These are phyloP conservation scores for Hebeloma cylindrosporum DNA, from an alignment of 768 basidiomycete genomes.

Conservation along the genomic window DNA sequence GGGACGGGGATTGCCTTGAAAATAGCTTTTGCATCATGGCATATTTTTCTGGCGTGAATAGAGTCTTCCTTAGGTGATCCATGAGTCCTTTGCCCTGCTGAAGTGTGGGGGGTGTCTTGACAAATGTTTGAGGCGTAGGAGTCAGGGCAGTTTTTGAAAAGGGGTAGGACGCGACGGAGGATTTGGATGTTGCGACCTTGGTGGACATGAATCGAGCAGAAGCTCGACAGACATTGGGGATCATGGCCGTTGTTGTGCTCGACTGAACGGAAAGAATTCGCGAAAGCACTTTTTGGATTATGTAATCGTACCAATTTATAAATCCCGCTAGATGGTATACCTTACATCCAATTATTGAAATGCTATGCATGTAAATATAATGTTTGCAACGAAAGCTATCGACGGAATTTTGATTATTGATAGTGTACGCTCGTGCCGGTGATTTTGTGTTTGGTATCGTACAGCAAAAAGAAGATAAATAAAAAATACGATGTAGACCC, in stretches of 20 bases:
- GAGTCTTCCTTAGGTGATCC: slow-evolving; percentile 64
- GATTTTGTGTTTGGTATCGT: slow-evolving; percentile 21
- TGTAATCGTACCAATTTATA: slow-evolving; percentile 12
- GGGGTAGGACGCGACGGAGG: slow-evolving; percentile 48
- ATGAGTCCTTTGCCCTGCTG: slow-evolving; percentile 76
- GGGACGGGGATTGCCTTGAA: slow-evolving; percentile 62
- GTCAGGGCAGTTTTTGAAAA: slow-evolving; percentile 71
- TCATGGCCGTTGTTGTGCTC: slow-evolving; percentile 28
- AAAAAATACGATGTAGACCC: too few species aligned
- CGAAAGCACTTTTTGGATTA: slow-evolving; percentile 15
- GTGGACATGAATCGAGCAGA: slow-evolving; percentile 48
- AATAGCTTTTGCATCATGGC: slow-evolving; percentile 69
- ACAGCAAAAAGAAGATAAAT: slow-evolving; percentile 16
- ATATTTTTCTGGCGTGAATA: slow-evolving; percentile 69
- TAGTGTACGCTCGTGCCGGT: slow-evolving; percentile 15
- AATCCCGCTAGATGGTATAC: background rate
- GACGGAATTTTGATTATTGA: slow-evolving; percentile 13
- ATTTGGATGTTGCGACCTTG: slow-evolving; percentile 25
- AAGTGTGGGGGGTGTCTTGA: slow-evolving; percentile 45
- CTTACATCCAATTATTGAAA: background rate
- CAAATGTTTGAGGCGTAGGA: slow-evolving; percentile 44
- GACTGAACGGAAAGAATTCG: too few species aligned
- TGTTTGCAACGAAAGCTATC: slow-evolving; percentile 7
- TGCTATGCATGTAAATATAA: background rate
- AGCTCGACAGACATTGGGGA: slow-evolving; percentile 37